phyloP scores from a whole-genome alignment of 2,329 filamentous ascomycete genomes.

The Diatrype stigma region DNA sequence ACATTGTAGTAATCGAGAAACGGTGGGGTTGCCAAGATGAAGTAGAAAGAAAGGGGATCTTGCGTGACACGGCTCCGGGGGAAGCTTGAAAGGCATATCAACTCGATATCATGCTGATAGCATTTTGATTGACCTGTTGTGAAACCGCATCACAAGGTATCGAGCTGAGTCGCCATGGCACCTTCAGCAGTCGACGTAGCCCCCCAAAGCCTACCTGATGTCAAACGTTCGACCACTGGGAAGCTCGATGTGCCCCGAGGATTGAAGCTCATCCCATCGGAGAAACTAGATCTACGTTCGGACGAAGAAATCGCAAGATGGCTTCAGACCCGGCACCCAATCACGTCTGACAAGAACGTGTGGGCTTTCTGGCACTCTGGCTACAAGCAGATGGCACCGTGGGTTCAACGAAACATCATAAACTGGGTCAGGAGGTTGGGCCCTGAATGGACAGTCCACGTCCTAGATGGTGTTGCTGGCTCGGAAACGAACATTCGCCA shows the following conservation, averaged over 20 bases:
- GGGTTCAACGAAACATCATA: constrained; percentile 32
- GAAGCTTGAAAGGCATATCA: too few species aligned
- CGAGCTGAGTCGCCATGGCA: constrained; percentile 9
- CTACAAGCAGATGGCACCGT: constrained; percentile 27
- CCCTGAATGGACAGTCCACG: constrained; percentile 34
- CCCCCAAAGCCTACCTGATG: constrained; percentile 7
- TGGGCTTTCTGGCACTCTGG: constrained; percentile 41
- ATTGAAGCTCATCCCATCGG: constrained; percentile 15
- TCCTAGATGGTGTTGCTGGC: constrained; percentile 32
- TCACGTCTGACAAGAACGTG: constrained; percentile 36
- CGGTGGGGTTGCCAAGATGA: too few species aligned
- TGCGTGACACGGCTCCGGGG: too few species aligned
- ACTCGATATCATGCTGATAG: background rate
- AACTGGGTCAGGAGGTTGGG: constrained; percentile 35
- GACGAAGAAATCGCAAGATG: constrained; percentile 27
- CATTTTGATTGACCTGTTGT: background rate
- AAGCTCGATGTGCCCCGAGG: constrained; percentile 15
- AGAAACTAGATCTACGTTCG: constrained; percentile 23
- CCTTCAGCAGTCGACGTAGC: constrained; percentile 9
- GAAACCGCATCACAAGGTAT: background rate
- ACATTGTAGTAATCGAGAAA: too few species aligned
- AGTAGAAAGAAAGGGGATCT: too few species aligned
- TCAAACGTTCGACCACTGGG: constrained; percentile 3
- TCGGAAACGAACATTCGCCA: constrained; percentile 32
- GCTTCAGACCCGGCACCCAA: constrained; percentile 24